Evolutionary conservation across 2,329 filamentous ascomycete species (phyloP).

Genomic region (Fusarium longipes): DNA sequence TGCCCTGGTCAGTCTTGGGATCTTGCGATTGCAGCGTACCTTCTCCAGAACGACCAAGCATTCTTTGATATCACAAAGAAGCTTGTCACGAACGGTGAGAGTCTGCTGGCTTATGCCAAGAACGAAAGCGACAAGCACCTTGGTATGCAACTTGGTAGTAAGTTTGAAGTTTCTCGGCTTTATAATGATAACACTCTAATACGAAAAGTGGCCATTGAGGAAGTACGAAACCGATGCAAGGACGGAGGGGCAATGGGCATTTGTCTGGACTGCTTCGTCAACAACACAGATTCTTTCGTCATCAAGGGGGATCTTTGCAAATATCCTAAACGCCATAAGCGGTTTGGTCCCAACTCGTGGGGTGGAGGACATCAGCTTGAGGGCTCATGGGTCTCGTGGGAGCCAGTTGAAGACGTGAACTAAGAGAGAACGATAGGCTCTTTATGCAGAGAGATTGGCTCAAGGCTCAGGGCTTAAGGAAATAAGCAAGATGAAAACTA

Average conservation of each 20-base stretch:
- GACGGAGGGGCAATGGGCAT: neutral
- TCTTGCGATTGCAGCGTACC: neutral
- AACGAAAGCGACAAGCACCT: neutral
- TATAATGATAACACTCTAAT: neutral
- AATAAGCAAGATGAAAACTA: no score
- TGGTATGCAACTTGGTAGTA: neutral
- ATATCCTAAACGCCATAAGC: rapidly evolving
- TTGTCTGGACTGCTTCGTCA: slow-evolving; percentile 5
- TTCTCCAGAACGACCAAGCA: neutral
- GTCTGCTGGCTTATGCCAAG: neutral
- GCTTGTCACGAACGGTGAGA: rapidly evolving
- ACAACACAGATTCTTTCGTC: neutral
- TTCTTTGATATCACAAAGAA: neutral
- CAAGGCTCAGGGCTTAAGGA: no score
- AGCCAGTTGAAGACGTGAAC: no score
- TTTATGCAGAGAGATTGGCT: no score
- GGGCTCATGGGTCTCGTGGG: no score
- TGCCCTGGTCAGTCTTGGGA: rapidly evolving
- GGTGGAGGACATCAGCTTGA: no score
- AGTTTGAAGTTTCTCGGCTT: neutral
- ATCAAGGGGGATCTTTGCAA: neutral
- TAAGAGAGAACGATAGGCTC: no score
- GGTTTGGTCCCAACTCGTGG: no score
- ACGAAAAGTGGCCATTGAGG: slow-evolving; percentile 2
- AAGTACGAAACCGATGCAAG: neutral